Conservation (phyloP, 441 rosid species). For the Brassica balearica region DNA sequence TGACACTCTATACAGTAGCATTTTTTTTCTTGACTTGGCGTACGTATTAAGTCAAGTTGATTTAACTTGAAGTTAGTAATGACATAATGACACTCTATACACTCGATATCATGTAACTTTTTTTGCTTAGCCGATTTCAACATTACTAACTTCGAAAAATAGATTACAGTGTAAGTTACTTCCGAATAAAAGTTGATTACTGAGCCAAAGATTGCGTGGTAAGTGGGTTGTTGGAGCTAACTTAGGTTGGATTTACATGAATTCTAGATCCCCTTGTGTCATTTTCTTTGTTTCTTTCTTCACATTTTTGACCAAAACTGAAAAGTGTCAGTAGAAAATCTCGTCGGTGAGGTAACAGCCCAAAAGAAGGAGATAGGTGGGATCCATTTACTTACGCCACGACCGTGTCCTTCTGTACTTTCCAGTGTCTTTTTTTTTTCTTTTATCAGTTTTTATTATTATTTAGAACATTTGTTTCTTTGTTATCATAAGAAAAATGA, state of each 20-base stretch:
- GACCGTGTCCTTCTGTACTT: conserved; percentile 31
- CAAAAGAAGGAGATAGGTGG: conserved; percentile 22
- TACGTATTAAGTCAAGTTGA: neutral
- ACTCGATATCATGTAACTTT: neutral
- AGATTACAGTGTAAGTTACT: neutral
- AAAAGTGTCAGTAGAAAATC: conserved; percentile 19
- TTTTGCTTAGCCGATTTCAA: neutral
- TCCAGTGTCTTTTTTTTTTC: neutral
- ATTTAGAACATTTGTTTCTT: neutral
- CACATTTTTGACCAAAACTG: conserved; percentile 10
- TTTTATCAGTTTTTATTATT: neutral
- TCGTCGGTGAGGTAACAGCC: conserved; percentile 29
- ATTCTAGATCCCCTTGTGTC: conserved; percentile 11
- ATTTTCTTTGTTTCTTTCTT: neutral
- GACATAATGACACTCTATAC: too few relatives aligned
- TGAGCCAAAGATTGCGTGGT: neutral
- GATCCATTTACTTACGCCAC: conserved; percentile 17
- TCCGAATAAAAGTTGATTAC: neutral
- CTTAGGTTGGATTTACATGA: conserved; percentile 8
- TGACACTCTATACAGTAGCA: neutral
- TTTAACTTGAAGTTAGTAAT: too few relatives aligned
- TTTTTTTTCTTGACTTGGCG: neutral
- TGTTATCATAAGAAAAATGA: neutral
- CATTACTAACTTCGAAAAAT: neutral
- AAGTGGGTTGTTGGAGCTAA: conserved; percentile 26